Conservation (phyloP, 2,329 filamentous ascomycete species). For the Blumeria hordei region DNA sequence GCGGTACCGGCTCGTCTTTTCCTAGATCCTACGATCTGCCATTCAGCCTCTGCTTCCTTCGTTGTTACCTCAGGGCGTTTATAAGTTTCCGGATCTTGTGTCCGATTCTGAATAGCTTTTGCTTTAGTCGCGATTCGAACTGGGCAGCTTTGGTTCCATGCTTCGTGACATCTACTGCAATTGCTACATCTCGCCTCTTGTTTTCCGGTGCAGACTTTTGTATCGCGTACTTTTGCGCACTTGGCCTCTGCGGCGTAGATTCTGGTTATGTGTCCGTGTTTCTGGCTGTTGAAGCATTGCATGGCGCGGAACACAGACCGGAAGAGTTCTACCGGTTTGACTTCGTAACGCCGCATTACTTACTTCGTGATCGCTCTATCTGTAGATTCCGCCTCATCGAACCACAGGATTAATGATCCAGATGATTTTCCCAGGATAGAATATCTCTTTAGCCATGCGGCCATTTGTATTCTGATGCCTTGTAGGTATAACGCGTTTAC, state of each 20-base stretch:
- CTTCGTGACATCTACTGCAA: neutral
- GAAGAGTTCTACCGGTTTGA: neutral
- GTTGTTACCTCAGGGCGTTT: neutral
- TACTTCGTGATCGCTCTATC: neutral
- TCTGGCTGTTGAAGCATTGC: neutral
- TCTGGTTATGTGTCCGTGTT: neutral
- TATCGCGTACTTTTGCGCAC: neutral
- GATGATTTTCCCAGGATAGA: neutral
- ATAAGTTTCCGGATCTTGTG: neutral
- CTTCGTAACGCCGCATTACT: neutral
- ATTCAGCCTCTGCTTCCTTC: neutral
- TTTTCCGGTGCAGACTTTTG: neutral
- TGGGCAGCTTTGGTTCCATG: neutral
- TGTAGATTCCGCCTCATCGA: neutral
- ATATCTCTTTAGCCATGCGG: neutral
- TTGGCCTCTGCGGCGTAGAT: neutral
- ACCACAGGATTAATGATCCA: neutral
- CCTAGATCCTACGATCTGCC: neutral
- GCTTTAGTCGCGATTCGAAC: neutral
- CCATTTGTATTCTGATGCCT: too few relatives aligned
- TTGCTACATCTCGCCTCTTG: neutral
- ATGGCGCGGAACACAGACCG: neutral
- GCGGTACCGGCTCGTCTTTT: neutral
- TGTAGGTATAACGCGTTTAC: neutral
- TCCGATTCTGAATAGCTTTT: neutral